Conservation (phyloP, 177 flowering plant genomes). For the Vitis hybrid region DNA sequence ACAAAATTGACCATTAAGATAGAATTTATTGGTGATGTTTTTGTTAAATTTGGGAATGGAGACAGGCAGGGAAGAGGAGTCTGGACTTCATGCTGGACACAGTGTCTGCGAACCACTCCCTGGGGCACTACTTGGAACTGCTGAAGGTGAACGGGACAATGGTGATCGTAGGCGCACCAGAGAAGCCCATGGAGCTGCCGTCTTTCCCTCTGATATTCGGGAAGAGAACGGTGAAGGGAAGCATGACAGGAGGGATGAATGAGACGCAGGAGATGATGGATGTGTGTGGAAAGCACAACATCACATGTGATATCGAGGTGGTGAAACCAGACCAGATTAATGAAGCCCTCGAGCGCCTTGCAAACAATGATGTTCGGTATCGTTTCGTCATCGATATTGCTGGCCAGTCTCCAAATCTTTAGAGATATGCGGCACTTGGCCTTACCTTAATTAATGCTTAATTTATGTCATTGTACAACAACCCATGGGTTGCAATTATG, state of each 20-base stretch:
- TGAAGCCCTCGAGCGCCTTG: slow-evolving; percentile 58
- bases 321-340: slow-evolving; percentile 52
- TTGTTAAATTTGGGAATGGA: no score
- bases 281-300: slow-evolving; percentile 61
- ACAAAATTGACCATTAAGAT: no score
- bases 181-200: slow-evolving; percentile 67
- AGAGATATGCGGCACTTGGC: no score
- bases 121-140: slow-evolving; percentile 58
- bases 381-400: slow-evolving; percentile 82
- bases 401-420: no score
- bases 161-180: slow-evolving; percentile 71
- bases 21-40: no score
- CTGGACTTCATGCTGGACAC: slow-evolving; percentile 73
- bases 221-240: slow-evolving; percentile 61
- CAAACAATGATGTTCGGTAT: slow-evolving; percentile 63
- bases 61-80: slow-evolving; percentile 42
- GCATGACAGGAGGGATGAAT: slow-evolving; percentile 68
- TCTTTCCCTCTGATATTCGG: slow-evolving; percentile 71
- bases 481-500: no score
- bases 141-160: slow-evolving; percentile 71
- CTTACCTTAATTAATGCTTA: no score
- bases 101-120: slow-evolving; percentile 56
- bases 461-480: no score
- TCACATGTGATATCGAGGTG: slow-evolving; percentile 65
- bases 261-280: slow-evolving; percentile 90